Conservation (phyloP, 495 filamentous ascomycete species). For the Aspergillus incahuasiensis region DNA sequence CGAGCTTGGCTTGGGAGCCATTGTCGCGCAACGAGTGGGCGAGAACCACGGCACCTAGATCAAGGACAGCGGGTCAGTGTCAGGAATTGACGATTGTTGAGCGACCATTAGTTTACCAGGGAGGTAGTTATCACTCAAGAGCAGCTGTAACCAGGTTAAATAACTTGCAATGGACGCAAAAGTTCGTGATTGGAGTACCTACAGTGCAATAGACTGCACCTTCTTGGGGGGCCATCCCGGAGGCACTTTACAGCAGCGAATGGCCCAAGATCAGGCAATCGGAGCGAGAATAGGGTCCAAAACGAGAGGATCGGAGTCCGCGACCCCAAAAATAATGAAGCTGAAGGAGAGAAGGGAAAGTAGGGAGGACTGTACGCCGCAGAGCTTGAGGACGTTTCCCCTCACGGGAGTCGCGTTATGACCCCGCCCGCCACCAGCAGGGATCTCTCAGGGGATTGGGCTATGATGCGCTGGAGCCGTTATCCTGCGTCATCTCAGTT, state of each 20-base stretch:
- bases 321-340: conserved; percentile 1
- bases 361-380: background rate
- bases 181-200: conserved; percentile 12
- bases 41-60: conserved; percentile 80
- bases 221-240: conserved; percentile 31
- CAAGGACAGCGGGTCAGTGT: background rate
- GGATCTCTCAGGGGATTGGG: conserved; percentile 1
- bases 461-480: conserved; percentile 5
- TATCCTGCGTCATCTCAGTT: conserved; percentile 9
- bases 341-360: background rate
- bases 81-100: background rate
- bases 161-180: conserved; percentile 7
- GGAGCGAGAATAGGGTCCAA: background rate
- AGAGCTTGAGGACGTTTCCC: conserved; percentile 12
- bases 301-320: background rate
- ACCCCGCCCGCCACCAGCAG: conserved; percentile 19
- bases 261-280: background rate
- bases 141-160: conserved; percentile 55
- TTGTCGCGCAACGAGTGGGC: conserved; percentile 93
- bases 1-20: conserved; percentile 80
- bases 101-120: conserved; percentile 57
- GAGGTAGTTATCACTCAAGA: conserved; percentile 85
- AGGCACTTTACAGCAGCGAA: conserved; percentile 5
- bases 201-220: conserved; percentile 58
- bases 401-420: conserved; percentile 10